Evolutionary conservation across 345 rosid genomes (phyloP).

Genomic region (Clarkia xantiana): DNA sequence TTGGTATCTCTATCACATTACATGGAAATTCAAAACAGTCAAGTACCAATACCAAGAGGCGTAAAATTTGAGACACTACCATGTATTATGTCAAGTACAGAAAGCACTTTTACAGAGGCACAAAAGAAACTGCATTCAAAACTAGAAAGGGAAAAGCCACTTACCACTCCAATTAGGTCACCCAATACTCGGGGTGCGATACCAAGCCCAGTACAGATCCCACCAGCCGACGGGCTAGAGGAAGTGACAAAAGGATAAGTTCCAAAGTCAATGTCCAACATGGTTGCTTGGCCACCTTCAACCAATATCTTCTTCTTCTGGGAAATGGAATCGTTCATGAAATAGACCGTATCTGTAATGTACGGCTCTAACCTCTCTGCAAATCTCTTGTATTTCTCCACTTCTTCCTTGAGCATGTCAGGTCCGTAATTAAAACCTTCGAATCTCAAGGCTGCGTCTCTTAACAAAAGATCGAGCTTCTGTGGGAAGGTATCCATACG

Average conservation of each 20-base stretch:
- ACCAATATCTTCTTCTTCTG: conserved; percentile 77
- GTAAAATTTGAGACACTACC: too few species aligned
- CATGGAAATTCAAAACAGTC: too few species aligned
- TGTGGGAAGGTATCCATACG: conserved; percentile 89
- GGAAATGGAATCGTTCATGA: conserved; percentile 61
- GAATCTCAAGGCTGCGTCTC: conserved; percentile 77
- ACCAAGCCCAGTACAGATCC: conserved; percentile 90
- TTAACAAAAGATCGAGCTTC: conserved; percentile 61
- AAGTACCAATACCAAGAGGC: too few species aligned
- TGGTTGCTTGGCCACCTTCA: conserved; percentile 99
- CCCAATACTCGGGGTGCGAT: conserved; percentile 86
- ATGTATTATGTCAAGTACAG: too few species aligned
- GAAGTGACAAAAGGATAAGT: conserved; percentile 97
- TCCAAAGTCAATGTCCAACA: conserved; percentile 92
- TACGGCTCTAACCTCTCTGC: conserved; percentile 90
- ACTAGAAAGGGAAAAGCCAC: conserved; percentile 7
- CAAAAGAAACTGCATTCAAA: not conserved
- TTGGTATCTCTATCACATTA: not conserved
- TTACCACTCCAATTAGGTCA: conserved; percentile 89
- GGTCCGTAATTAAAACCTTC: conserved; percentile 49
- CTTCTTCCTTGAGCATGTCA: conserved; percentile 71
- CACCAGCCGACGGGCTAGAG: conserved; percentile 96
- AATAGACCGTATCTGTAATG: conserved; percentile 74
- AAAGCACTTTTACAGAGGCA: too few species aligned
- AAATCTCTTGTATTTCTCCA: conserved; percentile 76